Evolutionary conservation across 2,329 filamentous ascomycete genomes (phyloP), one percentile per base, ranked within the genome.

Genomic region (Fusarium sp.): DNA sequence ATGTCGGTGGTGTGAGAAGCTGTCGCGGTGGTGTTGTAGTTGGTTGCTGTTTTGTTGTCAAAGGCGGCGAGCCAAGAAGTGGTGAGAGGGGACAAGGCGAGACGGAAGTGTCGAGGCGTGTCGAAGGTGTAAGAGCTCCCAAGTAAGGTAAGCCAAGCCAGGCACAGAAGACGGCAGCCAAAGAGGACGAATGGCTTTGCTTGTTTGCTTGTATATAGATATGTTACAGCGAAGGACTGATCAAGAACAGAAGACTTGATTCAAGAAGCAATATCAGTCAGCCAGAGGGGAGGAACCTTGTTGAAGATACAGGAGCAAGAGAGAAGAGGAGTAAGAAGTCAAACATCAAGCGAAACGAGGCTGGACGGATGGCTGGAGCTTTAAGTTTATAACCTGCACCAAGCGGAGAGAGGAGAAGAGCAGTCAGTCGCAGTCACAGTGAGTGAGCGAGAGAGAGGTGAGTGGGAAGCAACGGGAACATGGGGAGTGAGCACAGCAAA

Each of bases 301-400:
- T 55, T 31, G 36, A 36, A 36, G 20, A 40, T 20, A n/a, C 8
- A 38, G 10, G 10, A 38, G 11, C 25, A 62, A 33, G 38, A 63
- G 42, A 40, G 65, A 60, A 59, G 42, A 46, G 42, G 68, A 53
- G 61, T 60, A 34, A 61, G 65, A 64, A 68, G 61, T 53, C 64
- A 50, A 68, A 27, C 42, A 62, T 61, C 64, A 71, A 58, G 51
- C 61, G 46, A 62, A 59, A 62, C 50, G 54, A 68, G 68, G 63
- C 67, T 65, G 61, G 58, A 64, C 58, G 62, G 65, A 71, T 69
- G 68, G 68, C 65, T 71, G 62, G 65, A 66, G 68, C 58, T 67
- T 69, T 25, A 70, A 69, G 68, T 71, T 71, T 71, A 71, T 71
- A 70, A 70, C 64, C 57, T 49, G 57, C 50, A 68, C 57, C 50